These are phyloP conservation scores for Ilex aquifolium DNA, from an alignment of 257 asterid species.

Conservation along the genomic window DNA sequence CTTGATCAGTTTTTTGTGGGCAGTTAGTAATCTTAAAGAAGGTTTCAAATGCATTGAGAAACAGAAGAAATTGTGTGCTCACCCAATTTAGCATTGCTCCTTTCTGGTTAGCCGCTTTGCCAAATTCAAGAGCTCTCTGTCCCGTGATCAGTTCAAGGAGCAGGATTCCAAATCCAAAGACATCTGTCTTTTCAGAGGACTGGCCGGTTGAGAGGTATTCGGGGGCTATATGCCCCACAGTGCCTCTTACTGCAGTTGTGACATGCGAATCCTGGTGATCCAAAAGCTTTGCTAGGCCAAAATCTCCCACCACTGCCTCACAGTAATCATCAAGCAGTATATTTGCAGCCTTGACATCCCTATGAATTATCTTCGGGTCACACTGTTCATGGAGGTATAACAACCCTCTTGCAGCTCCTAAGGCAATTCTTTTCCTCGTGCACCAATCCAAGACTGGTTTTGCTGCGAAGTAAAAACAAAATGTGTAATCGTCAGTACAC, in stretches of 20 bases:
- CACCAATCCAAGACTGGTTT: slow-evolving; percentile 89
- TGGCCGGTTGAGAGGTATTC: slow-evolving; percentile 97
- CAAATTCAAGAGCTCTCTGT: slow-evolving; percentile 74
- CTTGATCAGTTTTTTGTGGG: too few relatives aligned
- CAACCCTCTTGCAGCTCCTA: slow-evolving; percentile 93
- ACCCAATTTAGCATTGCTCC: slow-evolving; percentile 99
- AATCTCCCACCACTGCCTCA: slow-evolving; percentile 99
- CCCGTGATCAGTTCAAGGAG: slow-evolving; percentile 94
- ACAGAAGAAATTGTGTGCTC: slow-evolving; percentile 13
- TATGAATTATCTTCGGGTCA: slow-evolving; percentile 94
- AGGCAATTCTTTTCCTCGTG: slow-evolving; percentile 73
- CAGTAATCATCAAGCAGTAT: slow-evolving; percentile 82
- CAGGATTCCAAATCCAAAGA: slow-evolving; percentile 94
- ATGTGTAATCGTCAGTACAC: neutral
- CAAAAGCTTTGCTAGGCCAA: slow-evolving; percentile 92
- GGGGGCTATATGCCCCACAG: slow-evolving; percentile 97
- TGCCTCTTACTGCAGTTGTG: slow-evolving; percentile 96
- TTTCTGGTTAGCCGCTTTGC: slow-evolving; percentile 77
- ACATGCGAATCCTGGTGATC: slow-evolving; percentile 95
- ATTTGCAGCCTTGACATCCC: slow-evolving; percentile 98
- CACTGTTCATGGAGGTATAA: slow-evolving; percentile 94
- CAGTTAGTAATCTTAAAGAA: too few relatives aligned
- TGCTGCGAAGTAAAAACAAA: slow-evolving; percentile 27
- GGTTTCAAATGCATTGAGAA: too few relatives aligned
- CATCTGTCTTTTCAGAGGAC: slow-evolving; percentile 96